Conservation (phyloP, 2,329 filamentous ascomycete genomes). For the Curvularia hawaiiensis region DNA sequence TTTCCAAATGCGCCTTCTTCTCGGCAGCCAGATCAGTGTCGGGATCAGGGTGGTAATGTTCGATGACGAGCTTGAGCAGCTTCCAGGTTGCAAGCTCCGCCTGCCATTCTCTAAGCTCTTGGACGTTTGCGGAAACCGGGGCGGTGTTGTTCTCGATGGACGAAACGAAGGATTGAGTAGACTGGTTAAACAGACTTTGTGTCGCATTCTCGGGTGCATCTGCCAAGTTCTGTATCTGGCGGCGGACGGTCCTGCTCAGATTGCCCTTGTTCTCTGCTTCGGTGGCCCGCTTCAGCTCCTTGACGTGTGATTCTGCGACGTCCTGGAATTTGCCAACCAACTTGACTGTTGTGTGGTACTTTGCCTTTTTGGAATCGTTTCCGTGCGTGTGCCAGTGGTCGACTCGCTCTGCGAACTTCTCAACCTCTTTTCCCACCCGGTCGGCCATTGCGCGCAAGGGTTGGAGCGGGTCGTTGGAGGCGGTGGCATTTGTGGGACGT, state of each 20-base stretch:
- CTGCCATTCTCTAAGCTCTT: constrained; percentile 70
- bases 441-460: constrained; percentile 69
- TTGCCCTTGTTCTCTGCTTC: constrained; percentile 45
- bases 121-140: constrained; percentile 45
- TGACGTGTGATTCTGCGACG: constrained; percentile 58
- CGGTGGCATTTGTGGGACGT: constrained; percentile 20
- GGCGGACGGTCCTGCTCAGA: constrained; percentile 38
- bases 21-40: constrained; percentile 39
- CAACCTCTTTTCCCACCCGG: constrained; percentile 78
- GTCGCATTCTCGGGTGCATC: constrained; percentile 20
- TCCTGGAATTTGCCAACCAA: constrained; percentile 51
- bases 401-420: constrained; percentile 81
- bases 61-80: constrained; percentile 75
- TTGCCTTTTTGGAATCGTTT: constrained; percentile 47
- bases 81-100: constrained; percentile 92
- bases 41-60: constrained; percentile 62
- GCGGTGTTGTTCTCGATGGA: constrained; percentile 23
- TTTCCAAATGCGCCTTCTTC: constrained; percentile 40
- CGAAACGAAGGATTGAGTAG: constrained; percentile 23
- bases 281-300: constrained; percentile 52
- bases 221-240: constrained; percentile 41
- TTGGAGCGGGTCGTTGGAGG: constrained; percentile 55
- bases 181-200: constrained; percentile 24
- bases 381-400: constrained; percentile 66
- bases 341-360: constrained; percentile 57